Conservation (phyloP, 83 land plant genomes). For the Picea abies region DNA sequence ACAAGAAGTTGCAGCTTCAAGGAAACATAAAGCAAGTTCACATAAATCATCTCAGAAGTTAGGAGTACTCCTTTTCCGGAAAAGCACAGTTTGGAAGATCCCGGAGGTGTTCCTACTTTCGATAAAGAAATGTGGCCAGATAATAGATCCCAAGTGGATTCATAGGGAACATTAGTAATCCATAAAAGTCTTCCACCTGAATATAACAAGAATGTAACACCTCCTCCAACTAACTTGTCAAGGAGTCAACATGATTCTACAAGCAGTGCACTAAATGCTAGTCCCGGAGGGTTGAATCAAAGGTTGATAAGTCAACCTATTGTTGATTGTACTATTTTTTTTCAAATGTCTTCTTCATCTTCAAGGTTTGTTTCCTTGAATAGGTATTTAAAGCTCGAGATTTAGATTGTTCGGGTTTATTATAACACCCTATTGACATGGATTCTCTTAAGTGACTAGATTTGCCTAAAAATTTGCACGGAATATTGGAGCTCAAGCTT, state of each 20-base stretch:
- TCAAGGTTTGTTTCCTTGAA: constrained; percentile 23
- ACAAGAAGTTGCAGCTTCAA: neutral
- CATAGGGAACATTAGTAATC: constrained; percentile 16
- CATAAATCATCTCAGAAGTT: constrained; percentile 1
- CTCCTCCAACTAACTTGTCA: no score
- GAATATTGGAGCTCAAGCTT: no score
- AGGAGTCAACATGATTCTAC: no score
- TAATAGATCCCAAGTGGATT: constrained; percentile 17
- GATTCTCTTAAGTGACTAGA: neutral
- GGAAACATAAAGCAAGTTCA: neutral
- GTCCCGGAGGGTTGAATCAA: no score
- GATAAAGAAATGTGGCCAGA: constrained; percentile 14
- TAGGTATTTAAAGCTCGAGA: constrained; percentile 29
- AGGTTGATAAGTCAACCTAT: no score
- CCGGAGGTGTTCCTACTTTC: neutral
- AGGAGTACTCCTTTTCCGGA: neutral
- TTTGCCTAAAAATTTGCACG: no score
- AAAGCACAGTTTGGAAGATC: neutral
- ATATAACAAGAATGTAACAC: neutral
- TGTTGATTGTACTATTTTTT: no score
- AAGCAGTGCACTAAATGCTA: neutral
- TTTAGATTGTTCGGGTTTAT: neutral
- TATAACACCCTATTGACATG: neutral
- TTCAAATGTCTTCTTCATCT: no score
- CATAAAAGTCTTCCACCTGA: constrained; percentile 13